Percentiles rank a stretch among this genome's conserved stretches.
phyloP scores from a whole-genome alignment of 108 stramenopile genomes.

The Fragilariopsis cylindrus region DNA sequence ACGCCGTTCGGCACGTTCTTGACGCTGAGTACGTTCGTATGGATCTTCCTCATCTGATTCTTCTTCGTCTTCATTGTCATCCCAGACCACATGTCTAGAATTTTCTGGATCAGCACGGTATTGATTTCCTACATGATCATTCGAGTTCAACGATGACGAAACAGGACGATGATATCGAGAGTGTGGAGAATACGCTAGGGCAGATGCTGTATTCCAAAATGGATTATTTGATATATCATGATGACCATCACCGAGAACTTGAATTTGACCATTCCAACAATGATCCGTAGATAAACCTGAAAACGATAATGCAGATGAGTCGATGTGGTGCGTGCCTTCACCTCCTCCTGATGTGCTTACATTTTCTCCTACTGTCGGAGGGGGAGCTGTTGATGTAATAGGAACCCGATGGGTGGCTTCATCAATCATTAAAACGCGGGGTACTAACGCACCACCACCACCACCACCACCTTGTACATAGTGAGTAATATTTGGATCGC shows the following conservation, averaged over 20 bases:
- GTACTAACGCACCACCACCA: slow-evolving; percentile 38
- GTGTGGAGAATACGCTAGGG: slow-evolving; percentile 39
- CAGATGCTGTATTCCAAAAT: slow-evolving; percentile 31
- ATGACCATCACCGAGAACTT: slow-evolving; percentile 12
- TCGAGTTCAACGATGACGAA: neutral
- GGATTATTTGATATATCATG: neutral
- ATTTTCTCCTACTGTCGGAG: neutral
- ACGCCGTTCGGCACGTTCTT: slow-evolving; percentile 36
- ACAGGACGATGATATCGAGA: slow-evolving; percentile 38
- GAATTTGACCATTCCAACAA: slow-evolving; percentile 15
- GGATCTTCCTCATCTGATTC: slow-evolving; percentile 49
- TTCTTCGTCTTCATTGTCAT: slow-evolving; percentile 58
- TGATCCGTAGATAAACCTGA: neutral
- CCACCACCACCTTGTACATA: slow-evolving; percentile 23
- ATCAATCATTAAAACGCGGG: slow-evolving; percentile 71
- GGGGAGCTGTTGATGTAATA: neutral
- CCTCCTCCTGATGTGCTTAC: neutral
- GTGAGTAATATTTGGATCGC: slow-evolving; percentile 65
- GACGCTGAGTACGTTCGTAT: slow-evolving; percentile 29
- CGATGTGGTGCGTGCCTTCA: neutral
- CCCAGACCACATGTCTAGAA: slow-evolving; percentile 60
- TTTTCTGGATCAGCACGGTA: slow-evolving; percentile 24
- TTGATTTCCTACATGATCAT: neutral
- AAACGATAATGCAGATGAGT: neutral
- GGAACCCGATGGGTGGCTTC: slow-evolving; percentile 26